Base-by-base conservation (phyloP, 1,284 basidiomycete species). In the Coniferiporia weirii region DNA sequence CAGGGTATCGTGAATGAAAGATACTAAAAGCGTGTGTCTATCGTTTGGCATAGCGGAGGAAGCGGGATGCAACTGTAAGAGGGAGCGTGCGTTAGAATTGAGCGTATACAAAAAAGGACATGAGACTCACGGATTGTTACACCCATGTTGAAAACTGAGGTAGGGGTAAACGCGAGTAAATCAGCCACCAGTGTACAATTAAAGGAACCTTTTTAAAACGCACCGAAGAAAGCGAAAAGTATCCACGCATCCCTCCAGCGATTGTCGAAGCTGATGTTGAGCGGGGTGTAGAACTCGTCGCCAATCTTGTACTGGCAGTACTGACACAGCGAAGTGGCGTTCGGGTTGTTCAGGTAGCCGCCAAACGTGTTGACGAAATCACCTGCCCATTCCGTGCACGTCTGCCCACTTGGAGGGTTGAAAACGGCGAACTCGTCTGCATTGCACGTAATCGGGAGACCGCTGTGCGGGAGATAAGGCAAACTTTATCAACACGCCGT, bases 281-380 rank as follows among this genome's bases (percentile, higher is more conserved):
- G 73, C 0, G 83, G 82, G 8, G 69, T 65, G 68, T 79, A 87
- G 74, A 88, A 93, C 64, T 93, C 76, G 64, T 93, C 85, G 4
- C 90, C 91, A 27, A 75, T 73, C 47, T 66, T 60, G 69, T 83
- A 91, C 66, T 85, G 81, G 67, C 90, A 93, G 69, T 92, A 93
- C n/a, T 78, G 77, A 70, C 92, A 94, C 5, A 66, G 67, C 1
- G 68, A 56, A 0, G 82, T 87, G 7, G 79, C 89, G 53, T 77
- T 73, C 0, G 81, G 80, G 70, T 95, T 89, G 64, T 88, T 79
- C 44, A 97, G 71, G 73, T 97, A 97, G 0, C 92, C 95, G 2
- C 85, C 85, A 64, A 81, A 79, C 2, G 72, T 73, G 2, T 67
- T 65, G 6, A 87, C 82, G 67, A 92, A 94, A 46, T 80, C 77